These are phyloP conservation scores for Lactarius sp. DNA, from an alignment of 768 basidiomycete species.

Conservation along the genomic window DNA sequence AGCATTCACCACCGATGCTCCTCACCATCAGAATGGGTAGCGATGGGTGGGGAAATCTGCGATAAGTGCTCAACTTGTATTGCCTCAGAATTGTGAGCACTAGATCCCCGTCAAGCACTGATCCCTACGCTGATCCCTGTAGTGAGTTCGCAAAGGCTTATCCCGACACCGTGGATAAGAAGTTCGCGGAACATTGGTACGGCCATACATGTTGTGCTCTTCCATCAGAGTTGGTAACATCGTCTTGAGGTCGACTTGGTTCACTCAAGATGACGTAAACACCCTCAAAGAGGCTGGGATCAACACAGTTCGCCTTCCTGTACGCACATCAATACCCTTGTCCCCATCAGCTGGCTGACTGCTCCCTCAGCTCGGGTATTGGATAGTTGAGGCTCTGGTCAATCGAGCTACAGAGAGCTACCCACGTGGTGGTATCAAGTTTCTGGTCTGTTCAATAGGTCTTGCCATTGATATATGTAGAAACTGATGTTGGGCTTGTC, in stretches of 20 bases:
- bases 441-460: conserved; percentile 42
- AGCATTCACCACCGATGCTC: neutral
- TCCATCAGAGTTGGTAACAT: conserved; percentile 1
- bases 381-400: conserved; percentile 74
- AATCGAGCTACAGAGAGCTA: conserved; percentile 55
- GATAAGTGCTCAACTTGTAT: conserved; percentile 59
- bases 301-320: conserved; percentile 75
- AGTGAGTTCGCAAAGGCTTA: conserved; percentile 60
- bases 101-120: conserved; percentile 47
- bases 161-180: conserved; percentile 52
- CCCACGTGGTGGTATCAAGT: conserved; percentile 62
- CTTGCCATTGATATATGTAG: neutral
- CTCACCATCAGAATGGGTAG: conserved; percentile 49
- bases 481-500: neutral
- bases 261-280: conserved; percentile 56
- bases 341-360: neutral
- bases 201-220: neutral
- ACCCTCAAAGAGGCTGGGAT: conserved; percentile 51
- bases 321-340: conserved; percentile 32
- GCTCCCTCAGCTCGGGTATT: conserved; percentile 61
- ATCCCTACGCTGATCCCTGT: neutral
- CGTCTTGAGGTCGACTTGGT: conserved; percentile 58
- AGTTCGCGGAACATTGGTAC: conserved; percentile 58
- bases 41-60: conserved; percentile 69
- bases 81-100: conserved; percentile 59